Evolutionary conservation across 2,329 filamentous ascomycete species (phyloP).

Genomic region (Penicillium sp.): DNA sequence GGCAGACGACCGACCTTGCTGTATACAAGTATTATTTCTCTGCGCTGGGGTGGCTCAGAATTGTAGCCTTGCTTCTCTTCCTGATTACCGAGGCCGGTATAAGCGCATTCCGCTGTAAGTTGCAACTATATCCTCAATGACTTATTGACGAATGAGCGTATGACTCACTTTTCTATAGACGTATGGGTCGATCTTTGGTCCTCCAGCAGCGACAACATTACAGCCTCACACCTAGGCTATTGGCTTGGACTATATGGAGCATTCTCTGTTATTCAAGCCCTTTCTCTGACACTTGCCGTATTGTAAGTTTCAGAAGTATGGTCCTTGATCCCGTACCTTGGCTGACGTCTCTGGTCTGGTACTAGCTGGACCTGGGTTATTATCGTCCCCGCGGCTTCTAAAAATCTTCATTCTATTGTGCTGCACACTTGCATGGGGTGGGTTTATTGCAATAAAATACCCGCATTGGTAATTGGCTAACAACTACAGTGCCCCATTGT

Average conservation of each 20-base stretch:
- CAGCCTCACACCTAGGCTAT: constrained; percentile 10
- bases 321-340: neutral
- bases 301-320: neutral
- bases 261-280: constrained; percentile 12
- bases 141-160: neutral
- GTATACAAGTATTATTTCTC: constrained; percentile 24
- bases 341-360: neutral
- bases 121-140: neutral
- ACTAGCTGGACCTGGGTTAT: constrained; percentile 15
- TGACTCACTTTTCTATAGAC: constrained; percentile 4
- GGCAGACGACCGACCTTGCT: constrained; percentile 12
- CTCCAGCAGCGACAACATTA: constrained; percentile 10
- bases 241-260: constrained; percentile 20
- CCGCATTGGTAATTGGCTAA: neutral
- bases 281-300: neutral
- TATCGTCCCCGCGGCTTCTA: constrained; percentile 16
- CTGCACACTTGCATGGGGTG: constrained; percentile 17
- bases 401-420: constrained; percentile 22
- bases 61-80: constrained; percentile 17
- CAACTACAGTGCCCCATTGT: constrained; percentile 33
- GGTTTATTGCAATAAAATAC: neutral
- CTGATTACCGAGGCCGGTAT: constrained; percentile 6
- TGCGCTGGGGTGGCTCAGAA: constrained; percentile 16
- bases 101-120: constrained; percentile 7
- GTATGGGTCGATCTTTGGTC: constrained; percentile 19